Conservation (phyloP, 2,329 filamentous ascomycete genomes). For the Sporothrix inflata region DNA sequence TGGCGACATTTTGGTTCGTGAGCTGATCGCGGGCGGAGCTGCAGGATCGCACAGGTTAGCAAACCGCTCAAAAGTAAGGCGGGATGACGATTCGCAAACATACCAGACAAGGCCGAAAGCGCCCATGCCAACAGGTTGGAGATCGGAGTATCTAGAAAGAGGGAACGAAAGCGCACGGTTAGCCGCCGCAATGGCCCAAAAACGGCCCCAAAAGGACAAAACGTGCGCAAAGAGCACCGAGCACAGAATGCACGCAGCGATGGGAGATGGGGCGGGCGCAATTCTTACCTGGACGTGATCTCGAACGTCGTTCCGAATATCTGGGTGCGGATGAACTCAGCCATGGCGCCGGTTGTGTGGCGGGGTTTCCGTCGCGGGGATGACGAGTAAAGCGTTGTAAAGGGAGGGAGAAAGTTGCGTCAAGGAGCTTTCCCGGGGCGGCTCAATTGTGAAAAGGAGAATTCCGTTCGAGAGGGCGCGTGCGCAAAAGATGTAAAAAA, state of each 20-base stretch:
- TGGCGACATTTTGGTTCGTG: conserved; percentile 92
- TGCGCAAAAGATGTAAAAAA: neutral
- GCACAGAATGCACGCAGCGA: neutral
- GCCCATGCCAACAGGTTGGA: conserved; percentile 98
- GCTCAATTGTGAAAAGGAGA: neutral
- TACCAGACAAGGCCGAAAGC: conserved; percentile 98
- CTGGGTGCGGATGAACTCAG: conserved; percentile 98
- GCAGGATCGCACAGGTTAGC: conserved; percentile 16
- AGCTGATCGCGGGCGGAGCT: conserved; percentile 98
- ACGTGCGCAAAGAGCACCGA: conserved; percentile 4
- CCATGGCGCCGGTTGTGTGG: conserved; percentile 68
- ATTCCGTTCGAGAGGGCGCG: neutral
- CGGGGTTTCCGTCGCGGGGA: conserved; percentile 14
- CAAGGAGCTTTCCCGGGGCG: neutral
- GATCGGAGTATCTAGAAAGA: conserved; percentile 79
- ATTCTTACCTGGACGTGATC: conserved; percentile 88
- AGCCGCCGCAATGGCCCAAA: neutral
- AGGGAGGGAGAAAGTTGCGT: neutral
- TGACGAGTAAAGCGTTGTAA: neutral
- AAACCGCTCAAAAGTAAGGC: neutral
- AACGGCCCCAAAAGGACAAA: neutral
- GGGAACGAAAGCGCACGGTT: neutral
- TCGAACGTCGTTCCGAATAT: conserved; percentile 99
- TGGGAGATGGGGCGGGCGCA: neutral
- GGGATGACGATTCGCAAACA: neutral